These are phyloP conservation scores for Hyphopichia wangnamkhiaoensis DNA, from an alignment of 1,139 yeast species.

Conservation along the genomic window DNA sequence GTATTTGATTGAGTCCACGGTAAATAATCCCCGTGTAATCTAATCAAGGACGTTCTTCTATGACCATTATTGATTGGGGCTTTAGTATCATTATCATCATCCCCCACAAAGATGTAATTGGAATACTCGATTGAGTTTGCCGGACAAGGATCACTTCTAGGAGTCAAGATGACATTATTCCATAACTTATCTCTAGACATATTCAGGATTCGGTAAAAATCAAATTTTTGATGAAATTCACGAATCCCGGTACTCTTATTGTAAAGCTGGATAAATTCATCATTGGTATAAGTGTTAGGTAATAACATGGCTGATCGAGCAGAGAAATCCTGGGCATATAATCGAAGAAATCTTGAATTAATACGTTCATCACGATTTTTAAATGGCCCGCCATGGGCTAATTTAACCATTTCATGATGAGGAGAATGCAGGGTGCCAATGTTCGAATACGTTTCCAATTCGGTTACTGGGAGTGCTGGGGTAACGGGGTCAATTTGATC, in stretches of 20 bases:
- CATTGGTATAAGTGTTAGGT: constrained; percentile 29
- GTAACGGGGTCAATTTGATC: background rate
- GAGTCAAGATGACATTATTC: constrained; percentile 49
- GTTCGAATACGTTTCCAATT: constrained; percentile 1
- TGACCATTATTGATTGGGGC: constrained; percentile 2
- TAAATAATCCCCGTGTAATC: constrained; percentile 26
- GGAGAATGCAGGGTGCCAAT: background rate
- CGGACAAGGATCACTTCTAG: constrained; percentile 44
- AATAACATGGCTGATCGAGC: constrained; percentile 32
- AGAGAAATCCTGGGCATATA: constrained; percentile 48
- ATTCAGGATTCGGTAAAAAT: constrained; percentile 35
- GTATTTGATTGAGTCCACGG: constrained; percentile 38
- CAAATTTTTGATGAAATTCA: constrained; percentile 28
- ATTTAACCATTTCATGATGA: background rate
- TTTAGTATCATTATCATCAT: constrained; percentile 9
- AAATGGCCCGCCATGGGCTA: constrained; percentile 10
- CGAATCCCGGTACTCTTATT: constrained; percentile 5
- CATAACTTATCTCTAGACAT: constrained; percentile 49
- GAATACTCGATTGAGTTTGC: constrained; percentile 21
- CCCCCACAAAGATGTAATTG: constrained; percentile 21
- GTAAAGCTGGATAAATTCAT: constrained; percentile 16
- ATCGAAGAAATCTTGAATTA: constrained; percentile 44
- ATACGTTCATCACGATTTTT: constrained; percentile 48
- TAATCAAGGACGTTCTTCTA: constrained; percentile 2
- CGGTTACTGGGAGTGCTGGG: background rate